A percentile compares a stretch with the other conserved stretches of the same genome.
Evolutionary conservation across 2,329 filamentous ascomycete species (phyloP).

Genomic region (Trichoderma sp.): DNA sequence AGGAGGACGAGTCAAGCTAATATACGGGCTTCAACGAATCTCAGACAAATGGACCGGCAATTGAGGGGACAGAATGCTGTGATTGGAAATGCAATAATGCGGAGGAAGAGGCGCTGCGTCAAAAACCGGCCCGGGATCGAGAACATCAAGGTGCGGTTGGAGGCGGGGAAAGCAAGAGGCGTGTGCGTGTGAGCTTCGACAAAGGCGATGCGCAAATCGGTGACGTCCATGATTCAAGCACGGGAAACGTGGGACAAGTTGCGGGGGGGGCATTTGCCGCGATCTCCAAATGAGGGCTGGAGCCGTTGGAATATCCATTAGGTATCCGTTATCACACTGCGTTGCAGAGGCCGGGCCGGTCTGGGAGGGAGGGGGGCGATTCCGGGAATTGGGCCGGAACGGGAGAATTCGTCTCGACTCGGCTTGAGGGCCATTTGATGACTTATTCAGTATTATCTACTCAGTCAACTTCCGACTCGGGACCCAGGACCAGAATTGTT

Average conservation of each 20-base stretch:
- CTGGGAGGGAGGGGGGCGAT: background rate
- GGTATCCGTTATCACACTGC: background rate
- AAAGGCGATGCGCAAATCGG: background rate
- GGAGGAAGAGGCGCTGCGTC: constrained; percentile 3
- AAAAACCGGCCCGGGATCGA: constrained; percentile 17
- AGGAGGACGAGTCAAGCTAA: background rate
- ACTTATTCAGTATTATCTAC: background rate
- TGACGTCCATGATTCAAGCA: constrained; percentile 17
- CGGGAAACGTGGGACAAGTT: background rate
- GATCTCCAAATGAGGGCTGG: background rate
- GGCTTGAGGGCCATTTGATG: background rate
- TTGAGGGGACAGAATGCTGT: background rate
- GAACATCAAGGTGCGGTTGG: constrained; percentile 5
- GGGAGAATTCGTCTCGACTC: background rate
- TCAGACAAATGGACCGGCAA: background rate
- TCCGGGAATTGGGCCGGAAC: constrained; percentile 18
- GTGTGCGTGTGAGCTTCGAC: background rate
- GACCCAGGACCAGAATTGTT: background rate
- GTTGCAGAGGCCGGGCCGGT: constrained; percentile 21
- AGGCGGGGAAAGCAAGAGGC: background rate
- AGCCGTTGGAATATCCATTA: background rate
- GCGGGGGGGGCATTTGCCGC: background rate
- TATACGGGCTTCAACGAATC: background rate
- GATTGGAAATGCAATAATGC: constrained; percentile 26
- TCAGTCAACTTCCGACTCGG: background rate